These are phyloP conservation scores for Caloboletus inedulis DNA, from an alignment of 1,284 basidiomycete genomes.

Conservation along the genomic window DNA sequence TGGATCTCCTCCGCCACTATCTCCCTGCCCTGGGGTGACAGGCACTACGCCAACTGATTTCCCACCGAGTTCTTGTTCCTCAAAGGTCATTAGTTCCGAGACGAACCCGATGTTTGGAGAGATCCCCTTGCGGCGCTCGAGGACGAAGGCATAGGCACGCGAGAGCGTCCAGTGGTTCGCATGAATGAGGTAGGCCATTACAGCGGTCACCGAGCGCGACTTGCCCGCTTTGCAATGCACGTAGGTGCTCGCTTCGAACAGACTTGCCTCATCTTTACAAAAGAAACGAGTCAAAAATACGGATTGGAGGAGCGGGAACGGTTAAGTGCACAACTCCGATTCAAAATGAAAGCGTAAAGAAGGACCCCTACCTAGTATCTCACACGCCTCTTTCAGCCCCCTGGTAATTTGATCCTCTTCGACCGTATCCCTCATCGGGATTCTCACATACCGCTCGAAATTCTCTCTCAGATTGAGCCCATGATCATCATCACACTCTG, in stretches of 20 bases:
- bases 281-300: conserved; percentile 7
- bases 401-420: conserved; percentile 89
- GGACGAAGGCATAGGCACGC: conserved; percentile 86
- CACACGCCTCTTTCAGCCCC: conserved; percentile 81
- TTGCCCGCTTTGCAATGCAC: conserved; percentile 98
- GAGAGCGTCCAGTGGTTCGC: conserved; percentile 94
- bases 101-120: conserved; percentile 99
- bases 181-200: conserved; percentile 96
- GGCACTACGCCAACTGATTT: conserved; percentile 76
- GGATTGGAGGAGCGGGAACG: background rate
- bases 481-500: conserved; percentile 85
- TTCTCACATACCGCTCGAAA: conserved; percentile 81
- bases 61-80: conserved; percentile 83
- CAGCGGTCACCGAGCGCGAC: conserved; percentile 93
- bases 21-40: conserved; percentile 22
- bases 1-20: conserved; percentile 18
- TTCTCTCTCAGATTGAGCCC: conserved; percentile 60
- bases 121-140: conserved; percentile 86
- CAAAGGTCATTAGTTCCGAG: conserved; percentile 94
- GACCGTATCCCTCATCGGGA: conserved; percentile 93
- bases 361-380: conserved; percentile 69
- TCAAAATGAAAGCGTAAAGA: conserved; percentile 1
- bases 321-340: conserved; percentile 5
- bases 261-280: conserved; percentile 77
- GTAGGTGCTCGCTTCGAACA: conserved; percentile 87